Conservation (phyloP, 2,329 filamentous ascomycete species). For the Hirsutella rhossiliensis region DNA sequence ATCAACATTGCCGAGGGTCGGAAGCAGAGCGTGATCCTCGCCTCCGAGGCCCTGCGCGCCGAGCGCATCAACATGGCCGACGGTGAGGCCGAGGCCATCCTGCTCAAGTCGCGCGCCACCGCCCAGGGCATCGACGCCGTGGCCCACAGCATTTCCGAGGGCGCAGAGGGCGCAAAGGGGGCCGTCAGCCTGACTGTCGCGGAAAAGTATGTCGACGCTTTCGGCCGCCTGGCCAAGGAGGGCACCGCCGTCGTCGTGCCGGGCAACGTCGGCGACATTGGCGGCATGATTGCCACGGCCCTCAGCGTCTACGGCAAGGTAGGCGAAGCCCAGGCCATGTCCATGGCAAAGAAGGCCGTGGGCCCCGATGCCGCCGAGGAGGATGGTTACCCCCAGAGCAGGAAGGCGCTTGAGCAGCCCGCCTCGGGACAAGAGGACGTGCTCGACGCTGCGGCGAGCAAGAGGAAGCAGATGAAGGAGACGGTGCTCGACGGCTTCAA, state of each 20-base stretch:
- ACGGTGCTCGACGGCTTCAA: slow-evolving; percentile 28
- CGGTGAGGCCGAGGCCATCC: slow-evolving; percentile 90
- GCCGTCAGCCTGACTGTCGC: slow-evolving; percentile 83
- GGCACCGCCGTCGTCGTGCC: slow-evolving; percentile 92
- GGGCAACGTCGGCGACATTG: slow-evolving; percentile 92
- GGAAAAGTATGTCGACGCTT: slow-evolving; percentile 97
- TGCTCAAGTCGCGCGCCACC: slow-evolving; percentile 75
- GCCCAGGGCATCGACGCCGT: slow-evolving; percentile 82
- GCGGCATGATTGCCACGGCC: slow-evolving; percentile 91
- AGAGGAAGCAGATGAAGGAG: slow-evolving; percentile 21
- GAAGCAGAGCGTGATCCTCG: slow-evolving; percentile 94
- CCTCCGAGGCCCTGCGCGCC: slow-evolving; percentile 78
- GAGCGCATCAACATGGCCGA: slow-evolving; percentile 89
- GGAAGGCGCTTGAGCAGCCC: slow-evolving; percentile 8
- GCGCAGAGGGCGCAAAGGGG: slow-evolving; percentile 63
- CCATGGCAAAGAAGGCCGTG: slow-evolving; percentile 43
- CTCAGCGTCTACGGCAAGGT: slow-evolving; percentile 95
- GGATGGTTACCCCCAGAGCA: slow-evolving; percentile 5
- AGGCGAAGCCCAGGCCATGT: slow-evolving; percentile 62
- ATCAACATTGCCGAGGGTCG: slow-evolving; percentile 98
- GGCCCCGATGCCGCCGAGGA: slow-evolving; percentile 11
- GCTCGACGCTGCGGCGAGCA: slow-evolving; percentile 3
- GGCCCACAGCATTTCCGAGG: slow-evolving; percentile 59
- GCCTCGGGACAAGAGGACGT: slow-evolving; percentile 5
- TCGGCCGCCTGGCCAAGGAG: slow-evolving; percentile 84